A percentile compares a stretch with the other conserved stretches of the same genome.
Evolutionary conservation across 2,329 filamentous ascomycete genomes (phyloP).

Genomic region (Parasarocladium wereldwijsianum): DNA sequence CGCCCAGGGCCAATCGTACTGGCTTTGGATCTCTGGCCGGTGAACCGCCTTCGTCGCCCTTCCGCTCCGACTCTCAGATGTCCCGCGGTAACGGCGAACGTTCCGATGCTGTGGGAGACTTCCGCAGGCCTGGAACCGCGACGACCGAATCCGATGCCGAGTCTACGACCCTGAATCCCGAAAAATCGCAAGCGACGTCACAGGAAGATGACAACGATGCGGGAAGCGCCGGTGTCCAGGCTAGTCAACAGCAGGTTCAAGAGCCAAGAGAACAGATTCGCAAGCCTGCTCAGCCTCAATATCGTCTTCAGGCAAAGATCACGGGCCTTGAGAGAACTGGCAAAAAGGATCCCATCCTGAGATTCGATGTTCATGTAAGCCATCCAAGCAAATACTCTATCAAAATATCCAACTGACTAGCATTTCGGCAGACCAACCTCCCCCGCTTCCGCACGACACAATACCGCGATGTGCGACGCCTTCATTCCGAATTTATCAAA

Average conservation of each 20-base stretch:
- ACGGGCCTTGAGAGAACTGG: slow-evolving; percentile 84
- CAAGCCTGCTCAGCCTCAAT: slow-evolving; percentile 46
- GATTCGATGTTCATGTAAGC: slow-evolving; percentile 87
- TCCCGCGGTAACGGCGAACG: slow-evolving; percentile 26
- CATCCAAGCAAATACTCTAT: slow-evolving; percentile 2
- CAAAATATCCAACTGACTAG: slow-evolving; percentile 10
- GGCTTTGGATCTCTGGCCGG: slow-evolving; percentile 25
- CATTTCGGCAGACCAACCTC: slow-evolving; percentile 67
- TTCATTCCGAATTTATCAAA: slow-evolving; percentile 92
- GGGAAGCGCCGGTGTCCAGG: slow-evolving; percentile 7
- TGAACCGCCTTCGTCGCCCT: slow-evolving; percentile 26
- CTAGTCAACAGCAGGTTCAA: slow-evolving; percentile 22
- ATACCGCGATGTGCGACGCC: slow-evolving; percentile 89
- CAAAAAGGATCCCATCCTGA: slow-evolving; percentile 86
- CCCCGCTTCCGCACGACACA: slow-evolving; percentile 95
- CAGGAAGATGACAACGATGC: slow-evolving; percentile 13
- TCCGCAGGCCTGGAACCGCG: slow-evolving; percentile 30
- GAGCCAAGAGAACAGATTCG: slow-evolving; percentile 31
- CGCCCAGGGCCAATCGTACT: slow-evolving; percentile 30
- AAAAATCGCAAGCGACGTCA: slow-evolving; percentile 9
- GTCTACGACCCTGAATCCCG: slow-evolving; percentile 12
- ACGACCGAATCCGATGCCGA: slow-evolving; percentile 27
- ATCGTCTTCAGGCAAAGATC: slow-evolving; percentile 87
- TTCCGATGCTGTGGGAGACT: slow-evolving; percentile 22
- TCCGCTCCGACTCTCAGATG: slow-evolving; percentile 26